Percentiles rank a stretch among this genome's conserved stretches.
Evolutionary conservation across 257 asterid genomes (phyloP).

Genomic region (Przewalskia tangutica): DNA sequence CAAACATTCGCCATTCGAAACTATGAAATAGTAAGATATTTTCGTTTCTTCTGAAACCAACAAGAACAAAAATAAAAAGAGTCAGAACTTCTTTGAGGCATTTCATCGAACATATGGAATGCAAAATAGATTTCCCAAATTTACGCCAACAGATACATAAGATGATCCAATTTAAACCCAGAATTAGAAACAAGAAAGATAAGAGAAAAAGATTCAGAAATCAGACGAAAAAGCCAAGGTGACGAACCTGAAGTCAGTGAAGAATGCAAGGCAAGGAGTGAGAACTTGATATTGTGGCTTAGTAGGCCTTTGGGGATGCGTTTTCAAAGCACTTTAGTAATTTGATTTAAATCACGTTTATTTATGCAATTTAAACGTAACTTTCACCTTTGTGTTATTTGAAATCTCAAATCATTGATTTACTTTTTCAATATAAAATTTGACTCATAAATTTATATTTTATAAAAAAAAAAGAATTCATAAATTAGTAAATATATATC

Average conservation of each 20-base stretch:
- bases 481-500: too few species aligned
- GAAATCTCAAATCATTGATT: too few species aligned
- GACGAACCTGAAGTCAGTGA: neutral
- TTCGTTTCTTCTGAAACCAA: neutral
- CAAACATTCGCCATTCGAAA: slow-evolving; percentile 30
- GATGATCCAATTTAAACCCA: neutral
- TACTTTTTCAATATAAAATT: too few species aligned
- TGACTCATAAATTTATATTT: too few species aligned
- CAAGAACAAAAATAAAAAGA: neutral
- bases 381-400: too few species aligned
- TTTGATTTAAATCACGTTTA: too few species aligned
- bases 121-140: neutral
- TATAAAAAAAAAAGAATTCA: too few species aligned
- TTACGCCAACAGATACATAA: neutral
- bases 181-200: neutral
- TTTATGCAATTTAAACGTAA: too few species aligned
- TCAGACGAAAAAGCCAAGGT: neutral
- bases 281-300: neutral
- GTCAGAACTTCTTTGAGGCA: neutral
- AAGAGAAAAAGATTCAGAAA: neutral
- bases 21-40: neutral
- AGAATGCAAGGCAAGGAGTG: neutral
- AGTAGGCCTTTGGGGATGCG: too few species aligned
- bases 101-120: neutral
- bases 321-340: too few species aligned